phyloP scores from a whole-genome alignment of 305 asterid species.

The Nicotiana rustica region DNA sequence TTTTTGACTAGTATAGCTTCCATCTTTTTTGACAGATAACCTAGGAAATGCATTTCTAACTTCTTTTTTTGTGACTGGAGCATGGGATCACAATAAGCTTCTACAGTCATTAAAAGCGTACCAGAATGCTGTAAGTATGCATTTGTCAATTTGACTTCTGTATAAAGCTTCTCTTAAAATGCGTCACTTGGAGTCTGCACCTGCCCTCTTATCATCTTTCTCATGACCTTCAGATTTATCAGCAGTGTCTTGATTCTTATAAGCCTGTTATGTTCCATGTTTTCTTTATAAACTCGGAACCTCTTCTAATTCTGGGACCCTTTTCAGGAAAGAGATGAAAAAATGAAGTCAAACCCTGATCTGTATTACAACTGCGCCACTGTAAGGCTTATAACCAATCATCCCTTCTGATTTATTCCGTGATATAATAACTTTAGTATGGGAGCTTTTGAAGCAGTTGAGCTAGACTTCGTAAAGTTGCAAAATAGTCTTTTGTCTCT shows the following conservation, averaged over 20 bases:
- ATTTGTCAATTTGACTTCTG: neutral
- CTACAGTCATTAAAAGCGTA: slow-evolving; percentile 85
- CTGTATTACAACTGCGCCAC: slow-evolving; percentile 87
- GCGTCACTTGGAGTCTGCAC: neutral
- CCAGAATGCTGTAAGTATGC: slow-evolving; percentile 87
- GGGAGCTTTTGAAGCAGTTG: neutral
- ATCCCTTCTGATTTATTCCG: slow-evolving; percentile 36
- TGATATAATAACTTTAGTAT: slow-evolving; percentile 20
- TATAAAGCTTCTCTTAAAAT: neutral
- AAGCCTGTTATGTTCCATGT: slow-evolving; percentile 20
- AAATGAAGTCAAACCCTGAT: slow-evolving; percentile 85
- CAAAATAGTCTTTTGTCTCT: too few relatives aligned
- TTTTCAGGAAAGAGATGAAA: slow-evolving; percentile 86
- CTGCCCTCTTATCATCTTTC: neutral
- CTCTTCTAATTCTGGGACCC: slow-evolving; percentile 35
- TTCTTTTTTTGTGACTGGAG: slow-evolving; percentile 84
- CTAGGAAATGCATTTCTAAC: slow-evolving; percentile 90
- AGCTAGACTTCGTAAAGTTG: too few relatives aligned
- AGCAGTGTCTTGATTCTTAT: slow-evolving; percentile 32
- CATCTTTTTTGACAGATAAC: slow-evolving; percentile 67
- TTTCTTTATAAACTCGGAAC: slow-evolving; percentile 13
- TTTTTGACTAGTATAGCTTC: slow-evolving; percentile 17
- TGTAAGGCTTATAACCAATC: slow-evolving; percentile 56
- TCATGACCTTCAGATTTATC: slow-evolving; percentile 29
- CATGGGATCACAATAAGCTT: slow-evolving; percentile 84